These are phyloP conservation scores for Leptoxyphium fumago DNA, from an alignment of 2,329 filamentous ascomycete genomes.

Conservation along the genomic window DNA sequence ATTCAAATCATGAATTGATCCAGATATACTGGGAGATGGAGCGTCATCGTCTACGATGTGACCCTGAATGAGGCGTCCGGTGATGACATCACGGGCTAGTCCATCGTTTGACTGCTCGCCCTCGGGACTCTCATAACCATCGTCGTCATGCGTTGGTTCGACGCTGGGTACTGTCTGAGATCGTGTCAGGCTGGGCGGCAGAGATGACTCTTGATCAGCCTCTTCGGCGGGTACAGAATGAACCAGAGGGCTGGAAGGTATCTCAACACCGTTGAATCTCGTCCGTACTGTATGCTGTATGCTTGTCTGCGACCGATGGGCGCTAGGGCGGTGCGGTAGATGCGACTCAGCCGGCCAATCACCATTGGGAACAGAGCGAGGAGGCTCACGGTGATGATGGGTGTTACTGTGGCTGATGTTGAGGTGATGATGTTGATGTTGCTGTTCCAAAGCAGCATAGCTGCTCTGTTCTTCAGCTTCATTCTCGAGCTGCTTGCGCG, in stretches of 20 bases:
- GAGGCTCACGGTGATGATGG: background rate
- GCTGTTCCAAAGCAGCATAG: background rate
- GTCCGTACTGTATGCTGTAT: background rate
- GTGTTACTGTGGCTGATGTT: too few species aligned
- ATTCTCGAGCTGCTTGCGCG: constrained; percentile 8
- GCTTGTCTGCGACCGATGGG: background rate
- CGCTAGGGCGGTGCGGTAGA: background rate
- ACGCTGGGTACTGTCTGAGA: constrained; percentile 14
- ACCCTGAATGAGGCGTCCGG: constrained; percentile 78
- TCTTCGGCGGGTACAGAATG: background rate
- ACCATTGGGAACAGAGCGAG: background rate
- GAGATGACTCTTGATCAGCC: background rate
- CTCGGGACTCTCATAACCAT: constrained; percentile 20
- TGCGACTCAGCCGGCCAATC: background rate
- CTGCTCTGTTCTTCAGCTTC: constrained; percentile 8
- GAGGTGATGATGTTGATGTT: background rate
- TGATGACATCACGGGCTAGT: constrained; percentile 69
- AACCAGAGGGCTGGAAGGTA: background rate
- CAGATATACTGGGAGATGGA: constrained; percentile 57
- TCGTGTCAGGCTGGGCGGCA: constrained; percentile 6
- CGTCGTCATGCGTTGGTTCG: constrained; percentile 11
- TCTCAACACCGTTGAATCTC: background rate
- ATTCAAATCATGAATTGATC: constrained; percentile 37
- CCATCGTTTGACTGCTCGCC: constrained; percentile 23
- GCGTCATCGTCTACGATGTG: constrained; percentile 93